Percentiles rank a stretch among this genome's conserved stretches.
These are phyloP conservation scores for Fusarium tupiense DNA, from an alignment of 2,329 filamentous ascomycete genomes.

Conservation along the genomic window DNA sequence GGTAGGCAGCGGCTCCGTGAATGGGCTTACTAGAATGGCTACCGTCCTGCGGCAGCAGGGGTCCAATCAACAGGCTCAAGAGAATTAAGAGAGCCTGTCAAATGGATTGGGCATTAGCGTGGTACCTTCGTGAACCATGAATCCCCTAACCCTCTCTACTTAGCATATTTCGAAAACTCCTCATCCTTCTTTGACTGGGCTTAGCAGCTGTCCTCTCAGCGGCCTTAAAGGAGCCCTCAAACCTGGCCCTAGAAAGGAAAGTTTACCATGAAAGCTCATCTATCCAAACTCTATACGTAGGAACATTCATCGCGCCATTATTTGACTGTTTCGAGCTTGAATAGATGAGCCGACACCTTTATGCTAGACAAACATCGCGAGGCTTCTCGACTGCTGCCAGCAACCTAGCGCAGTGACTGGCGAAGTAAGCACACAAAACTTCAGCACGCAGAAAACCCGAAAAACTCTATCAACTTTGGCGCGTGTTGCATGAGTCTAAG, in stretches of 20 bases:
- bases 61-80: neutral
- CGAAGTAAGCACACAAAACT: neutral
- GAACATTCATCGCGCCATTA: fast-evolving
- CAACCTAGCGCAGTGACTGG: neutral
- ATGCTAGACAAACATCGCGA: fast-evolving
- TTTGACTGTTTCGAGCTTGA: no score
- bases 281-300: no score
- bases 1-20: neutral
- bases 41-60: neutral
- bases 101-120: neutral
- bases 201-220: conserved; percentile 2
- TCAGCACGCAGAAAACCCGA: fast-evolving
- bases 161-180: neutral
- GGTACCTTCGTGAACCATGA: neutral
- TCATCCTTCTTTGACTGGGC: neutral
- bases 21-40: no score
- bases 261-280: no score
- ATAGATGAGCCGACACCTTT: no score
- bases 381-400: neutral
- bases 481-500: neutral
- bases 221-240: conserved; percentile 15
- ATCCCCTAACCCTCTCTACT: neutral
- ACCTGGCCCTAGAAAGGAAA: fast-evolving
- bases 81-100: no score
- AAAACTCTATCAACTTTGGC: no score